These are phyloP conservation scores for Porodaedalea pini DNA, from an alignment of 1,284 basidiomycete genomes.

Conservation along the genomic window DNA sequence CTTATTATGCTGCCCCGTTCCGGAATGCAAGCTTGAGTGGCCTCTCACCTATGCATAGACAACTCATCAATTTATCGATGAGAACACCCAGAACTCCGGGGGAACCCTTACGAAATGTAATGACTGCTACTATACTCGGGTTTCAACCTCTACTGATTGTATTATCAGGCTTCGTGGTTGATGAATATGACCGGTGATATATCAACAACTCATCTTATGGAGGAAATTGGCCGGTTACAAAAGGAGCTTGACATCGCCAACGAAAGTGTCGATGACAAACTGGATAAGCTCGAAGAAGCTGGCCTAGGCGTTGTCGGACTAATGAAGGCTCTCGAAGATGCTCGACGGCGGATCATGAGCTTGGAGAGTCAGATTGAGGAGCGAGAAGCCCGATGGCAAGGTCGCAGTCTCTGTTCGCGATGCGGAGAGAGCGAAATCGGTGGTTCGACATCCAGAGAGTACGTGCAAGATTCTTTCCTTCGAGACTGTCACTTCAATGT, in stretches of 20 bases:
- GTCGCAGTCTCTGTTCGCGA: neutral
- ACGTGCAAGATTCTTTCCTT: neutral
- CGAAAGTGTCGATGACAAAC: conserved; percentile 78
- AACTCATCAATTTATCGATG: conserved; percentile 62
- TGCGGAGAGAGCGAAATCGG: neutral
- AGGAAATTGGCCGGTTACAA: conserved; percentile 65
- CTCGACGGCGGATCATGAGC: conserved; percentile 48
- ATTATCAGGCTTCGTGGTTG: conserved; percentile 63
- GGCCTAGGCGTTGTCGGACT: conserved; percentile 67
- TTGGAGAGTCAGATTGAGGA: conserved; percentile 67
- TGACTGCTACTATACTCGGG: conserved; percentile 26
- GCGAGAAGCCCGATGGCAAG: conserved; percentile 47
- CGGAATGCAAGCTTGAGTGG: conserved; percentile 49
- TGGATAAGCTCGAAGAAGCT: conserved; percentile 76
- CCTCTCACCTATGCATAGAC: conserved; percentile 70
- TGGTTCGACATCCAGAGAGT: neutral
- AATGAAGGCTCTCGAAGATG: conserved; percentile 67
- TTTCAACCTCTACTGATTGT: neutral
- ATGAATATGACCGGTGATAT: conserved; percentile 53
- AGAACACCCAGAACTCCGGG: conserved; percentile 73
- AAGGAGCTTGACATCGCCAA: conserved; percentile 72
- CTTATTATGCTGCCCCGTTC: conserved; percentile 52
- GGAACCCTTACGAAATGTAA: conserved; percentile 69
- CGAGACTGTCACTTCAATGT: neutral
- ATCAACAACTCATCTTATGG: conserved; percentile 51